Base-by-base conservation (phyloP, 495 filamentous ascomycete genomes). In the Aspergillus bertholletiae region DNA sequence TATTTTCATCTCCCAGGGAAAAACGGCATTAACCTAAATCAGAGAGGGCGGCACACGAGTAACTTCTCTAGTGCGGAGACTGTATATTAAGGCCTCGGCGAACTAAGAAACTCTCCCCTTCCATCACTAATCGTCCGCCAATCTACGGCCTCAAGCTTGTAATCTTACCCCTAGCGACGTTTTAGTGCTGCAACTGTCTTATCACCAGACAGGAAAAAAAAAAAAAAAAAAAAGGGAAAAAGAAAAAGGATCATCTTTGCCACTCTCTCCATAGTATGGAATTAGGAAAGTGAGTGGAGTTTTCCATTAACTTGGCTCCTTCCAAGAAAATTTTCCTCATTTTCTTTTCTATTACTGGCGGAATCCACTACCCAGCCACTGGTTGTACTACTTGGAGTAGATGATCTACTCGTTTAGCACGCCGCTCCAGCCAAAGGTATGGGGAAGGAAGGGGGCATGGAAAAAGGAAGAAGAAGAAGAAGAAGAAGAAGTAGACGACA, bases 181-280 rank as follows among this genome's bases (percentile, higher is more conserved):
- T 28, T 58, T 59, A 59, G 57, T 45, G 57, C 22, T 60, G 53
- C 47, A 60, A 60, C 54, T 47, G 37, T 60, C 54, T 60, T 60
- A 60, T 60, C 58, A 49, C 34, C 37, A 50, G 43, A 47, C 30
- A 39, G 27, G 8, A 35, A 8, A 26, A 41, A 17, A 24, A 49
- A 34, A n/a, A 26, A 8, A 45, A 21, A 13, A 17, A 49, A 5
- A 28, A 39, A 34, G n/a, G 24, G 24, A 46, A 46, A 51, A 51
- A 40, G 46, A 49, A 22, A 20, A 22, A 46, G 15, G 22, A 20
- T 2, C 13, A n/a, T 37, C 12, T 37, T 37, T 37, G 34, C 34
- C 34, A 37, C 34, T n/a, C 34, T 28, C n/a, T 9, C 43, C 43
- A 21, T 8, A 22, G 44, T 46, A 11, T 37, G 34, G 13, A 15